Base-by-base conservation (phyloP, 192 early-diverging fungal species). In the Rhizophagus clarus region DNA sequence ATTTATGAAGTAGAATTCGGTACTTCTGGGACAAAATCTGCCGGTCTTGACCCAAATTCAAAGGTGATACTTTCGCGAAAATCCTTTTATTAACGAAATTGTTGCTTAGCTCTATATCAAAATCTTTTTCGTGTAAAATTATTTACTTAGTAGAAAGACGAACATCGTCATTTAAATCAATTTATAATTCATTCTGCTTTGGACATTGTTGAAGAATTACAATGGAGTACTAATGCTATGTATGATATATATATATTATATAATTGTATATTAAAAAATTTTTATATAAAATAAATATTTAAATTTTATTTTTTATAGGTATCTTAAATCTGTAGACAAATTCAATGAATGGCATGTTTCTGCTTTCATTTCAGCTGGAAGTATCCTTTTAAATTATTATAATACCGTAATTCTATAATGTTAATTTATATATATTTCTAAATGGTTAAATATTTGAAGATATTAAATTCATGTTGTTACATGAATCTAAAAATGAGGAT, bases 171-270 rank as follows among this genome's bases (percentile, higher is more conserved):
- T 85, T 83, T 99, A 72, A 97, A 96, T 81, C 98, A 99, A 81
- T 99, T 99, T 80, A 95, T 99, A 63, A 91, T 96, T 14, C 98
- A 99, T 82, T 93, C 97, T 11, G 96, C 97, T 24, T 89, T 99
- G 71, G 98, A 99, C 86, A 89, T 98, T 51, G 95, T 99, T 22
- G 97, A 99, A 77, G 98, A 99, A 82, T 84, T 95, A 32, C 93
- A 94, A 85, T 97, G 96, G 92, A 92, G 88, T 77, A 96, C 92
- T 31, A 95, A 90, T 63, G 88, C 92, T 8, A 94, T 94, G 93
- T 96, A 91, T 83, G 81, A 56, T 7, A 45, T 45, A 37, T 37
- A 5, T 37, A 49, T n/a, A n/a, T n/a, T n/a, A n/a, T n/a, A 56
- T 56, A 22, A 56, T 22, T 51, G n/a, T 22, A 5, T 56, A 11